A percentile compares a stretch with the other conserved stretches of the same genome.
Conservation (phyloP, 805 yeast genomes). For the Candida ponderosae region DNA sequence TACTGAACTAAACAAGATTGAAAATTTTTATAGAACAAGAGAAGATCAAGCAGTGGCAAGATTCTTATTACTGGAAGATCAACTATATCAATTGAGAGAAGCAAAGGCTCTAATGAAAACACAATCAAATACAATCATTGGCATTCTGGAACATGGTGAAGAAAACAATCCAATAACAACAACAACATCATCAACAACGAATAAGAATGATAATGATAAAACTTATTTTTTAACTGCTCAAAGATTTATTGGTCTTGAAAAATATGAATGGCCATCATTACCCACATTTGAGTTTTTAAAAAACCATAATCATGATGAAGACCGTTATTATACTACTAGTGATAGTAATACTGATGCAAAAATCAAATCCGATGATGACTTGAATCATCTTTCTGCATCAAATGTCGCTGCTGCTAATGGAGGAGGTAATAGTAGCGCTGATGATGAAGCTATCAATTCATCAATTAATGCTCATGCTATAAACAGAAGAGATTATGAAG, state of each 20-base stretch:
- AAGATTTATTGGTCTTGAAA: constrained; percentile 19
- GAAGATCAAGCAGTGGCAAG: constrained; percentile 57
- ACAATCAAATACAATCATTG: not conserved
- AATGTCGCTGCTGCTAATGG: not conserved
- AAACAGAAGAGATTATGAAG: constrained; percentile 42
- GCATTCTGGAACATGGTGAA: not conserved
- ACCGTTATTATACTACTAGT: too few species aligned
- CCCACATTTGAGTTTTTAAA: constrained; percentile 29
- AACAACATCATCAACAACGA: constrained; percentile 4
- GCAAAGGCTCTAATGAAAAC: constrained; percentile 29
- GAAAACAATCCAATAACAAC: not conserved
- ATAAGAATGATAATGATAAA: too few species aligned
- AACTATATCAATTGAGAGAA: constrained; percentile 54
- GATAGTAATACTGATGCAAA: constrained; percentile 5
- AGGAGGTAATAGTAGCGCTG: not conserved
- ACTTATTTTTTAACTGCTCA: not conserved
- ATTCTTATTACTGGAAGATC: constrained; percentile 57
- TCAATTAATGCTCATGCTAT: constrained; percentile 18
- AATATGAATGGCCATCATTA: constrained; percentile 33
- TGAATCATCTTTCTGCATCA: too few species aligned
- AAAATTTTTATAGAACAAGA: constrained; percentile 48
- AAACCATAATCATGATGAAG: constrained; percentile 8
- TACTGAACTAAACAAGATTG: constrained; percentile 49
- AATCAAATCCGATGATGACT: constrained; percentile 1
- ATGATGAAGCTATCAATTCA: constrained; percentile 2